Conservation (phyloP, 2,329 filamentous ascomycete genomes). For the Macrophomina tecta region DNA sequence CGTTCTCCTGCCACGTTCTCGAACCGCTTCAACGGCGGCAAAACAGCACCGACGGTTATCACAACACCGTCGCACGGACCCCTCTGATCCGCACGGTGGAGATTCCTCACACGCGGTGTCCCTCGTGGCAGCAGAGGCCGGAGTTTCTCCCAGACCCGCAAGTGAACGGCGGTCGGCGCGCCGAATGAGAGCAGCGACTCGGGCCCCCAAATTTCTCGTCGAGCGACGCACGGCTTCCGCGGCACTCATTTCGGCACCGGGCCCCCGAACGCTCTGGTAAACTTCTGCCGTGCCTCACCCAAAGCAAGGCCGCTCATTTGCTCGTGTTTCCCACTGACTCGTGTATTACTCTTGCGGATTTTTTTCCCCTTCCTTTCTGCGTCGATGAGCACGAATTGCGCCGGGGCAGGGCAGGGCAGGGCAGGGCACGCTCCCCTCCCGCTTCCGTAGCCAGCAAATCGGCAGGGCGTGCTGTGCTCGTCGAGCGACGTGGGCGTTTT, state of each 20-base stretch:
- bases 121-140: background rate
- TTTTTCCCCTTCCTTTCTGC: background rate
- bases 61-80: background rate
- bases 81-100: background rate
- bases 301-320: constrained; percentile 5
- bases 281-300: background rate
- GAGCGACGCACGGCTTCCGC: background rate
- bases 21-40: background rate
- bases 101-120: background rate
- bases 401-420: background rate
- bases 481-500: constrained; percentile 1
- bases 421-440: background rate
- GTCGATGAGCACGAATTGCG: background rate
- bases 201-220: background rate
- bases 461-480: constrained; percentile 12
- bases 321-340: constrained; percentile 3
- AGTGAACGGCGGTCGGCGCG: background rate
- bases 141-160: background rate
- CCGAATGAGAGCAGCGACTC: background rate
- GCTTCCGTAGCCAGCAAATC: background rate
- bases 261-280: background rate
- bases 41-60: background rate
- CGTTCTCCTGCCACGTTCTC: background rate
- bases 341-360: background rate
- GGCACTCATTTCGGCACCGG: background rate